Conservation (phyloP, 2,329 filamentous ascomycete genomes). For the Beauveria sp. region DNA sequence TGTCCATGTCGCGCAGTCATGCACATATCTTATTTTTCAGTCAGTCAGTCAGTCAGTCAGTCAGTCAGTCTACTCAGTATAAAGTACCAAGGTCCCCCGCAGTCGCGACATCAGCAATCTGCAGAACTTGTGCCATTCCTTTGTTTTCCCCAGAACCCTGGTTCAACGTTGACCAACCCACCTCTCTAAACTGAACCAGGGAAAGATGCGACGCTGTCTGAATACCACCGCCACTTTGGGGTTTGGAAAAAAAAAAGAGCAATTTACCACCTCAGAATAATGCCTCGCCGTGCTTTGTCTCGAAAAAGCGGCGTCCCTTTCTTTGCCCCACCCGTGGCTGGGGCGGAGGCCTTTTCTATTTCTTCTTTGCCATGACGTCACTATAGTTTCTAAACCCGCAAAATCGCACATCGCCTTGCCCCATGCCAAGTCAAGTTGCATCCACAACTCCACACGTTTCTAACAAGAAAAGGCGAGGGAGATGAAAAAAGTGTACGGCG, state of each 20-base stretch:
- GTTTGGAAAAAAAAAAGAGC: no score
- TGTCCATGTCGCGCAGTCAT: no score
- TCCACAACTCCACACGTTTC: background rate
- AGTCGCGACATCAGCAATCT: no score
- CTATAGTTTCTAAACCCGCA: background rate
- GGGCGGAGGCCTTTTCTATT: no score
- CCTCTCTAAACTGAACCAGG: background rate
- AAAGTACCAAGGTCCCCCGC: no score
- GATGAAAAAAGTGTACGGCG: no score
- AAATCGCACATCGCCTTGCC: background rate
- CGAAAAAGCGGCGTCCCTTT: background rate
- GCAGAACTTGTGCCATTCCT: no score
- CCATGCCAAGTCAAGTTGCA: background rate
- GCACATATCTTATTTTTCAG: no score
- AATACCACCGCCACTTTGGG: background rate
- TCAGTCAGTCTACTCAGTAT: no score
- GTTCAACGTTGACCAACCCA: background rate
- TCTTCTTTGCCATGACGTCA: background rate
- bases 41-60: no score
- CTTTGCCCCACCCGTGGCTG: background rate
- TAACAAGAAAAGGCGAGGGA: background rate
- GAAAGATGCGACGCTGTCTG: background rate
- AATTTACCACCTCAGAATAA: no score
- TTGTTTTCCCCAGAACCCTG: background rate
- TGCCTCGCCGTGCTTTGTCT: no score